Percentiles rank a stretch among this genome's conserved stretches.
These are phyloP conservation scores for Calocybe cyanea DNA, from an alignment of 768 basidiomycete species.

Conservation along the genomic window DNA sequence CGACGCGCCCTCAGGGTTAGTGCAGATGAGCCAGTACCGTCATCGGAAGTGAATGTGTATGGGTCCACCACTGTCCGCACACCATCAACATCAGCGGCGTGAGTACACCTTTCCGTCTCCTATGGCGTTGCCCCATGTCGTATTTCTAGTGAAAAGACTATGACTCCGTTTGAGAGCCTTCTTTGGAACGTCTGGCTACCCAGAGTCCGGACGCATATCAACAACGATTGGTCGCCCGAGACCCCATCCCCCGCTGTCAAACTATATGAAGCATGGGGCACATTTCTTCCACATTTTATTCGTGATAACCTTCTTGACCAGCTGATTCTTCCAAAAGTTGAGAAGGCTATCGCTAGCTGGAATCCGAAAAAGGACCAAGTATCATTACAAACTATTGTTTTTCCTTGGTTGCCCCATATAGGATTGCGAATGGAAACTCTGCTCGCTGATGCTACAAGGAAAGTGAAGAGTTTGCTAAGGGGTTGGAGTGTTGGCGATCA, in stretches of 20 bases:
- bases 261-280: slow-evolving; percentile 85
- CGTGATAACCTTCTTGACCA: slow-evolving; percentile 95
- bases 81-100: slow-evolving; percentile 30
- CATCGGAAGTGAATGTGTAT: slow-evolving; percentile 52
- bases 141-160: slow-evolving; percentile 51
- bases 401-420: slow-evolving; percentile 93
- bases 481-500: slow-evolving; percentile 71
- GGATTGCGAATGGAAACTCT: slow-evolving; percentile 80
- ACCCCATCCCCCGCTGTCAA: slow-evolving; percentile 72
- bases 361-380: slow-evolving; percentile 53
- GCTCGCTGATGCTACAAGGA: slow-evolving; percentile 83
- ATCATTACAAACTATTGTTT: slow-evolving; percentile 76
- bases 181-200: slow-evolving; percentile 97
- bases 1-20: slow-evolving; percentile 62
- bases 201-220: slow-evolving; percentile 87
- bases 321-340: slow-evolving; percentile 89
- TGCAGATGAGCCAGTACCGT: slow-evolving; percentile 35
- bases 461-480: slow-evolving; percentile 76
- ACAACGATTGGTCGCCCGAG: slow-evolving; percentile 89
- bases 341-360: slow-evolving; percentile 84
- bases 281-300: slow-evolving; percentile 85
- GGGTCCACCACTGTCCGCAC: slow-evolving; percentile 38
- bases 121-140: neutral
- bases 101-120: slow-evolving; percentile 13
- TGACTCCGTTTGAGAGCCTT: slow-evolving; percentile 95